Evolutionary conservation across 768 basidiomycete genomes (phyloP).

Genomic region (Thelephora aurantiotincta): DNA sequence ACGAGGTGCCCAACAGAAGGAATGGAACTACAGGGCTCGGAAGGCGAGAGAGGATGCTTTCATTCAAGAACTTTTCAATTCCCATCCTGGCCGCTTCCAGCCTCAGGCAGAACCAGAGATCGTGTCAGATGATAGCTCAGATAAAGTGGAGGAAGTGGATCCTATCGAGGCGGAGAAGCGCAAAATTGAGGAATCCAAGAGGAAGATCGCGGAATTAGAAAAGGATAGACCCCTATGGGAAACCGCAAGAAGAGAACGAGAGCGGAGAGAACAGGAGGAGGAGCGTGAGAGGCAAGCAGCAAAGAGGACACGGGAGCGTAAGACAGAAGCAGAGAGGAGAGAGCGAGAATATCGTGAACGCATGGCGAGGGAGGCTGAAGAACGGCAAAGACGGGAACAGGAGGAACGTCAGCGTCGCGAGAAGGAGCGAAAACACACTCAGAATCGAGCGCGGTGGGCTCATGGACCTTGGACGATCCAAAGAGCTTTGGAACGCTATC

Average conservation of each 20-base stretch:
- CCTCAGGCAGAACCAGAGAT: no score
- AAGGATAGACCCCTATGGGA: slow-evolving; percentile 51
- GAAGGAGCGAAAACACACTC: slow-evolving; percentile 14
- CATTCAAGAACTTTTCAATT: slow-evolving; percentile 4
- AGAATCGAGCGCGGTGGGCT: slow-evolving; percentile 36
- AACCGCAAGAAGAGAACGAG: slow-evolving; percentile 31
- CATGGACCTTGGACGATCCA: slow-evolving; percentile 47
- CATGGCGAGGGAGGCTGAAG: slow-evolving; percentile 17
- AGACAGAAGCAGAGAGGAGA: slow-evolving; percentile 14
- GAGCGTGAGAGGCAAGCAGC: slow-evolving; percentile 11
- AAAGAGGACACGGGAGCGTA: slow-evolving; percentile 16
- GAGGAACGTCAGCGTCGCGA: slow-evolving; percentile 27
- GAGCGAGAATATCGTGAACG: slow-evolving; percentile 12
- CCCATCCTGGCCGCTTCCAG: slow-evolving; percentile 4
- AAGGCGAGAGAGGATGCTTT: slow-evolving; percentile 1
- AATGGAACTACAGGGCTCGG: slow-evolving; percentile 1
- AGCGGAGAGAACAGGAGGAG: slow-evolving; percentile 26
- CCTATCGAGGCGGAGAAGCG: slow-evolving; percentile 24
- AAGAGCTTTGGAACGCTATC: slow-evolving; percentile 63
- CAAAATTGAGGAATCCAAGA: slow-evolving; percentile 45
- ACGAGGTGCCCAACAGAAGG: slow-evolving; percentile 1
- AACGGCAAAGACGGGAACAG: slow-evolving; percentile 17
- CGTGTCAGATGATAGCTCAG: slow-evolving; percentile 8
- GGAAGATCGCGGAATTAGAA: slow-evolving; percentile 57
- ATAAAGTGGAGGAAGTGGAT: slow-evolving; percentile 12